Base-by-base conservation (phyloP, 306 rosid genomes). In the Rubus parviflorus region DNA sequence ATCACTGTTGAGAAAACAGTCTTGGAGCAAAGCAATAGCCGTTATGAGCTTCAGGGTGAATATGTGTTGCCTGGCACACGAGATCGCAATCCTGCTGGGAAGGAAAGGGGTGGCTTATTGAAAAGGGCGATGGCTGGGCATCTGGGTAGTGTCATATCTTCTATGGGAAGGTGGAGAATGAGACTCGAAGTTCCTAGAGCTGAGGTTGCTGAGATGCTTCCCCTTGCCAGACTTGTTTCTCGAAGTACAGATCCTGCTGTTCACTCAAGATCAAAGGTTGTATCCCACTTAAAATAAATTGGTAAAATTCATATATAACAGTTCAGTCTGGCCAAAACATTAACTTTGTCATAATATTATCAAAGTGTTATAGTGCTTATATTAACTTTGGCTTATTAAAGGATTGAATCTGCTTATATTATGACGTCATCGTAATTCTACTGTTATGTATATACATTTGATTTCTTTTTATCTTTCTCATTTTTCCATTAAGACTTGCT, bases 151-250 rank as follows among this genome's bases (percentile, higher is more conserved):
- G 92, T 84, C 81, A 89, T 94, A 83, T 95, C 98, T 74, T 92
- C 98, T 19, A 83, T 90, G 96, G 98, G 98, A 30, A 89, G 98
- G 84, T 95, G 98, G 98, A 88, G 97, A 86, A 89, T 92, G 97
- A 90, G 91, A 74, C 89, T 95, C 67, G 98, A 92, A 82, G 96
- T 92, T 79, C 86, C 75, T 48, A 85, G 87, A 79, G 97, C 97
- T 75, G 98, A 95, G 85, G 91, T 90, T 64, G 92, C 96, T 68
- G 98, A 95, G 90, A 88, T 92, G 92, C 97, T 95, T 89, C 98
- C 98, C 76, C 92, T 90, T 83, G 97, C 96, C 37, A 90, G 98
- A 77, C 89, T 92, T 77, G 89, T 95, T 79, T 92, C 93, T 66
- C 87, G 91, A 81, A 92, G 93, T 81, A 88, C 87, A 5, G 98